These are phyloP conservation scores for Scedosporium aurantiacum DNA, from an alignment of 2,329 filamentous ascomycete genomes.

Conservation along the genomic window DNA sequence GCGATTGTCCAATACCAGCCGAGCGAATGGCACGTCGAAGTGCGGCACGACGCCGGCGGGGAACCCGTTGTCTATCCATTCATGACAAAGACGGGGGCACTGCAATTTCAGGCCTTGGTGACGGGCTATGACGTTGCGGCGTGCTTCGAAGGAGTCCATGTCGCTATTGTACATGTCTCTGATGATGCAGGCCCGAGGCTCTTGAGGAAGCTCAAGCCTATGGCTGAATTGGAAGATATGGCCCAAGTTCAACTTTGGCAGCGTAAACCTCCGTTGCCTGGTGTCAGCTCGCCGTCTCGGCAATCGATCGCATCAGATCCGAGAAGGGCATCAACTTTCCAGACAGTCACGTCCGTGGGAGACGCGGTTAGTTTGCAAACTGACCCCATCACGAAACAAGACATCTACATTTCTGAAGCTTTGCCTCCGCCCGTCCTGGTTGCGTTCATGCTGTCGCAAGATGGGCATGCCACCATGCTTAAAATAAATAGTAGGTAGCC, in stretches of 20 bases:
- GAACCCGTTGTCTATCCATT: neutral
- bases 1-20: neutral
- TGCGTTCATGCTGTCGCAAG: neutral
- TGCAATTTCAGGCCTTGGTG: neutral
- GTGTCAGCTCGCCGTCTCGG: neutral
- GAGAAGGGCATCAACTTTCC: neutral
- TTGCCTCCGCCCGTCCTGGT: neutral
- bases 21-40: constrained; percentile 1
- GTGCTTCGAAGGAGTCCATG: neutral
- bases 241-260: neutral
- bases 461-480: neutral
- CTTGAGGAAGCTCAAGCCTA: neutral
- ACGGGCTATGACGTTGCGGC: neutral
- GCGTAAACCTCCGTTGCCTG: neutral
- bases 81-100: neutral
- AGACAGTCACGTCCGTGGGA: neutral
- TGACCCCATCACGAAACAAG: neutral
- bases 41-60: constrained; percentile 1
- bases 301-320: neutral
- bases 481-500: neutral
- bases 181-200: neutral
- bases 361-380: neutral
- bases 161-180: neutral
- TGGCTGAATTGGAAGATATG: neutral
- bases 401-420: neutral